phyloP scores from a whole-genome alignment of 805 yeast species.

The Sungouiella thailandica region DNA sequence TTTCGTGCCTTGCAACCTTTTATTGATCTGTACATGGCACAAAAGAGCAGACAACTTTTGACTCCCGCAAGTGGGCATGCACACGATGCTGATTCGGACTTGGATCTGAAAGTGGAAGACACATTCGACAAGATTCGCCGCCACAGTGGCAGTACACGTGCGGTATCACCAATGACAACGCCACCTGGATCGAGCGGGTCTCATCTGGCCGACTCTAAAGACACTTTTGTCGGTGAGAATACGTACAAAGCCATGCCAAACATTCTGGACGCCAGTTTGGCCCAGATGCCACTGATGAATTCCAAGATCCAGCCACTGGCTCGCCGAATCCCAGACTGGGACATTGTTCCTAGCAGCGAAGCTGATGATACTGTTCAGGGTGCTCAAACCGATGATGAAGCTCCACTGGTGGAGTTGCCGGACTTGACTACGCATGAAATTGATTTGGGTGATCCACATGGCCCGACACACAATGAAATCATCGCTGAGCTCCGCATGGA shows the following conservation, averaged over 20 bases:
- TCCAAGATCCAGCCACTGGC: background rate
- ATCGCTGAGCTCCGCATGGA: constrained; percentile 3
- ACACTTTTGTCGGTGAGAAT: constrained; percentile 5
- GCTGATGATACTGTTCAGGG: too few relatives aligned
- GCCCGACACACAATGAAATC: background rate
- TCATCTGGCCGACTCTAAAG: background rate
- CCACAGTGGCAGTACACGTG: constrained; percentile 1
- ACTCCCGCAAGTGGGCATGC: background rate
- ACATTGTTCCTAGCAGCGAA: too few relatives aligned
- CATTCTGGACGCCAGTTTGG: background rate
- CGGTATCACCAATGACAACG: constrained; percentile 25
- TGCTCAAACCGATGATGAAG: background rate
- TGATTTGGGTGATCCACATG: constrained; percentile 2
- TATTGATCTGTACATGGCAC: constrained; percentile 7
- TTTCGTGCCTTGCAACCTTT: constrained; percentile 9
- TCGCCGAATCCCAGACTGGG: background rate
- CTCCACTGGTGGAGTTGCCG: constrained; percentile 9
- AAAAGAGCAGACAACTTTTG: background rate
- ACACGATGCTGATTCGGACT: constrained; percentile 7
- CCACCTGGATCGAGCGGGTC: constrained; percentile 27
- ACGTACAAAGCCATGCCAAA: constrained; percentile 10
- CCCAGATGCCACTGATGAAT: too few relatives aligned
- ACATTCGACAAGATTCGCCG: constrained; percentile 8
- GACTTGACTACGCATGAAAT: constrained; percentile 13
- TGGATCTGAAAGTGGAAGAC: constrained; percentile 10